Conservation (phyloP, 352 stramenopile genomes). For the Phytopythium ostracodes region DNA sequence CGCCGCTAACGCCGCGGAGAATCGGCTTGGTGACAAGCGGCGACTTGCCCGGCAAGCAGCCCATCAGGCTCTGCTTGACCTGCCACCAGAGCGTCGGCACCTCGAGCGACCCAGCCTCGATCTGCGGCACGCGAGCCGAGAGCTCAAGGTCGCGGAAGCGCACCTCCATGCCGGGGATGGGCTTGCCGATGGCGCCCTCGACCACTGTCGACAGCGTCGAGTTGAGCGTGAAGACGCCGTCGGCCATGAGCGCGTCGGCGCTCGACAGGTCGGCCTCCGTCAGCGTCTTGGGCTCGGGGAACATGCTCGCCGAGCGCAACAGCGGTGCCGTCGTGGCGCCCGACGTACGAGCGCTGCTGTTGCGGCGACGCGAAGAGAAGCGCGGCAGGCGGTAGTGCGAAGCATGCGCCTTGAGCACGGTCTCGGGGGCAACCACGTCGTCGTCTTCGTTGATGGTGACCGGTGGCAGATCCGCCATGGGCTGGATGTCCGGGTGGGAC, state of each 20-base stretch:
- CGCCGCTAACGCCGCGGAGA: conserved; percentile 35
- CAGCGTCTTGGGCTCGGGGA: conserved; percentile 20
- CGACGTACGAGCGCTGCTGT: conserved; percentile 15
- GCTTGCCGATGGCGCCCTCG: conserved; percentile 30
- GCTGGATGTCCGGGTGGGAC: conserved; percentile 5
- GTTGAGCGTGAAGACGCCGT: conserved; percentile 49
- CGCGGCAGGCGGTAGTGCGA: conserved; percentile 24
- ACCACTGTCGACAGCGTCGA: conserved; percentile 35
- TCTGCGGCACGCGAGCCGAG: conserved; percentile 18
- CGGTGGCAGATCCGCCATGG: not conserved
- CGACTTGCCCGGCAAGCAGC: conserved; percentile 10
- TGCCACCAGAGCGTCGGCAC: conserved; percentile 39
- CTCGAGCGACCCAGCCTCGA: conserved; percentile 18
- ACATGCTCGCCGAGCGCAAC: conserved; percentile 20
- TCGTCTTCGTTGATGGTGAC: conserved; percentile 9
- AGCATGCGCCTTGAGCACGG: conserved; percentile 15
- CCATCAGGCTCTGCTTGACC: conserved; percentile 20
- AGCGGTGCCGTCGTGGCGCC: conserved; percentile 11
- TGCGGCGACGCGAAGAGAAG: conserved; percentile 22
- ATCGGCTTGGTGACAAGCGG: conserved; percentile 46
- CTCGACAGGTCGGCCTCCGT: conserved; percentile 31
- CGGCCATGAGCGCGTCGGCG: conserved; percentile 40
- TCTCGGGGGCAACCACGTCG: conserved; percentile 9
- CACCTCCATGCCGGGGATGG: conserved; percentile 50
- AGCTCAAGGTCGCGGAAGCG: conserved; percentile 49